Evolutionary conservation across 2,329 filamentous ascomycete genomes (phyloP).

Genomic region (Nigrograna mackinnonii): DNA sequence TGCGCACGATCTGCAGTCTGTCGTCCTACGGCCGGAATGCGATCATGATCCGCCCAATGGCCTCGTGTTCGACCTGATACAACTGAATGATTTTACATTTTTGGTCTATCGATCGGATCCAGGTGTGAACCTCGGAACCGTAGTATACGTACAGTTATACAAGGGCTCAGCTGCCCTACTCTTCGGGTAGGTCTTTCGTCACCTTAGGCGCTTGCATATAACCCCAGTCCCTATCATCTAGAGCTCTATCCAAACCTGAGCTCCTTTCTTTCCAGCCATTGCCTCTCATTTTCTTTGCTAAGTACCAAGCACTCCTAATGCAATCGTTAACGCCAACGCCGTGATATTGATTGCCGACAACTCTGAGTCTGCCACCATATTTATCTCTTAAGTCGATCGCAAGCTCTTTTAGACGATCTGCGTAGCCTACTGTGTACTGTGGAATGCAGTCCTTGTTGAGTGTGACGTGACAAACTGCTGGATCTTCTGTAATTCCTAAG

Average conservation of each 20-base stretch:
- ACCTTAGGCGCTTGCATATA: too few species aligned
- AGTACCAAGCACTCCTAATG: slow-evolving; percentile 59
- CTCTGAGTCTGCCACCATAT: slow-evolving; percentile 67
- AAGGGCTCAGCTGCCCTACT: too few species aligned
- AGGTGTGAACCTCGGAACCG: too few species aligned
- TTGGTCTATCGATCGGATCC: too few species aligned
- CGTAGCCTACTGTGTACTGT: slow-evolving; percentile 84
- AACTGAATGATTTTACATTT: too few species aligned
- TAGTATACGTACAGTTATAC: too few species aligned
- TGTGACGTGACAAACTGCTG: slow-evolving; percentile 63
- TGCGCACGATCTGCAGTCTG: too few species aligned
- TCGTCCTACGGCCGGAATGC: too few species aligned
- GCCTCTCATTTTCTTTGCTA: slow-evolving; percentile 45
- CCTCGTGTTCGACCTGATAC: too few species aligned
- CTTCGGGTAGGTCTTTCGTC: too few species aligned
- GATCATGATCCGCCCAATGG: too few species aligned
- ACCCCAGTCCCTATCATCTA: slow-evolving; percentile 2
- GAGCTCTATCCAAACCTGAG: slow-evolving; percentile 25
- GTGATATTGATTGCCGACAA: slow-evolving; percentile 56
- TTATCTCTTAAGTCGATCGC: slow-evolving; percentile 59
- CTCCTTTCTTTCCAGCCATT: slow-evolving; percentile 32
- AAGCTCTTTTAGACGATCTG: slow-evolving; percentile 57
- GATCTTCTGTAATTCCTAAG: slow-evolving; percentile 68
- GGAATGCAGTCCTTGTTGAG: slow-evolving; percentile 78
- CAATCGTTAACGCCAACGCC: slow-evolving; percentile 56